Percentiles rank a stretch among this genome's conserved stretches.
phyloP scores from a whole-genome alignment of 108 stramenopile species.

The Conticribra weissflogii region DNA sequence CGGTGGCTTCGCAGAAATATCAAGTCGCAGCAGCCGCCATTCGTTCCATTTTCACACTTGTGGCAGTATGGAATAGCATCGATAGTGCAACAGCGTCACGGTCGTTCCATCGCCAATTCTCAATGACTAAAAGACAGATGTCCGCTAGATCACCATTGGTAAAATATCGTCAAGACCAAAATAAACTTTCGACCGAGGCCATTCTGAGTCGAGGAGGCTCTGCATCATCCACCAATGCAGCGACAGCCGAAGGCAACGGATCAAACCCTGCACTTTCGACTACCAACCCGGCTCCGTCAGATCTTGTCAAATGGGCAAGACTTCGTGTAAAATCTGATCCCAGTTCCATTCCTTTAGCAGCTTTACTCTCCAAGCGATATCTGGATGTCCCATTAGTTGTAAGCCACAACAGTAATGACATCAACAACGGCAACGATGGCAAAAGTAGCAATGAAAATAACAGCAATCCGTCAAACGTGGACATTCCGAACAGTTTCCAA shows the following conservation, averaged over 20 bases:
- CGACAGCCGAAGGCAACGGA: neutral
- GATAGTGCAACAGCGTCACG: no score
- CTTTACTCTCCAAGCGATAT: constrained; percentile 36
- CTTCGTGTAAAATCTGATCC: constrained; percentile 41
- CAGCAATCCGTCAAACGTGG: neutral
- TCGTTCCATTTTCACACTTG: no score
- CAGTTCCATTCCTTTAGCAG: constrained; percentile 36
- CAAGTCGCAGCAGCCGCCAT: no score
- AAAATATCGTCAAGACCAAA: no score
- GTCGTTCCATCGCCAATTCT: no score
- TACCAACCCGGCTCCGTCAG: no score
- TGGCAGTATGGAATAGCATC: no score
- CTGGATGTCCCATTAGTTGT: constrained; percentile 31
- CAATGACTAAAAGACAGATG: no score
- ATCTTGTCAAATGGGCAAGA: constrained; percentile 24
- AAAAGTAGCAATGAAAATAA: neutral
- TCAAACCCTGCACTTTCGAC: neutral
- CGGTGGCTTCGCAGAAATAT: no score
- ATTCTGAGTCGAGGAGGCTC: neutral
- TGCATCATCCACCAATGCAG: neutral
- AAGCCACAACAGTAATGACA: constrained; percentile 14
- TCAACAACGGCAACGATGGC: neutral
- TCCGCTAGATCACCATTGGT: no score
- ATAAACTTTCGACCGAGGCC: no score
- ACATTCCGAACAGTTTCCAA: constrained; percentile 18